A percentile compares a stretch with the other conserved stretches of the same genome.
Conservation (phyloP, 2,329 filamentous ascomycete species). For the Aspergillus sp. region DNA sequence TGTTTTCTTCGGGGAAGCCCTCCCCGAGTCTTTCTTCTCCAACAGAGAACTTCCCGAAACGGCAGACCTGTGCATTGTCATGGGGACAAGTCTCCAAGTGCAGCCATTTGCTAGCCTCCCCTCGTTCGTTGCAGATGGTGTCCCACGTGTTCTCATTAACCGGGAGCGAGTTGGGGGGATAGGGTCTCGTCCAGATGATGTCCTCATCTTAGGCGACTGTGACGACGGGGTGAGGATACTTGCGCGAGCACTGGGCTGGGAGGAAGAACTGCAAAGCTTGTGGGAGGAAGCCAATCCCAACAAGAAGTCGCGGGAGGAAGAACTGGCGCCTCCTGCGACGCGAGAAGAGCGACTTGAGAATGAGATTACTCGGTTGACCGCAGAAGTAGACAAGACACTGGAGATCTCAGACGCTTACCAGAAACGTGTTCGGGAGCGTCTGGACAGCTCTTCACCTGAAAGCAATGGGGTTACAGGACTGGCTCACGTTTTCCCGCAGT, state of each 20-base stretch:
- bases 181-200: constrained; percentile 77
- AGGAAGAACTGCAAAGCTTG: constrained; percentile 72
- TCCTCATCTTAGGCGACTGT: constrained; percentile 78
- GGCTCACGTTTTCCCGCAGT: constrained; percentile 39
- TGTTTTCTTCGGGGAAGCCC: constrained; percentile 83
- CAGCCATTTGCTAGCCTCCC: constrained; percentile 87
- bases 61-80: constrained; percentile 77
- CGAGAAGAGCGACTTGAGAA: constrained; percentile 59
- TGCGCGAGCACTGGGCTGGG: constrained; percentile 80
- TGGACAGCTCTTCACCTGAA: constrained; percentile 20
- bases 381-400: constrained; percentile 58
- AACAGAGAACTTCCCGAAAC: constrained; percentile 56
- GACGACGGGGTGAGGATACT: constrained; percentile 77
- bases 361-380: constrained; percentile 59
- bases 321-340: constrained; percentile 40
- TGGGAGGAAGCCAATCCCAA: constrained; percentile 71
- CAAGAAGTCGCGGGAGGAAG: constrained; percentile 51
- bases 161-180: constrained; percentile 77
- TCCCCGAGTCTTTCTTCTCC: constrained; percentile 66
- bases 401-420: constrained; percentile 49
- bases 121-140: constrained; percentile 56
- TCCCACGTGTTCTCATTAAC: constrained; percentile 84
- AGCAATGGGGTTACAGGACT: constrained; percentile 21
- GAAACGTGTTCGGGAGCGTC: constrained; percentile 36
- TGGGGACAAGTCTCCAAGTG: constrained; percentile 85